Base-by-base conservation (phyloP, 495 filamentous ascomycete species). In the Hypoxylon intermedium region DNA sequence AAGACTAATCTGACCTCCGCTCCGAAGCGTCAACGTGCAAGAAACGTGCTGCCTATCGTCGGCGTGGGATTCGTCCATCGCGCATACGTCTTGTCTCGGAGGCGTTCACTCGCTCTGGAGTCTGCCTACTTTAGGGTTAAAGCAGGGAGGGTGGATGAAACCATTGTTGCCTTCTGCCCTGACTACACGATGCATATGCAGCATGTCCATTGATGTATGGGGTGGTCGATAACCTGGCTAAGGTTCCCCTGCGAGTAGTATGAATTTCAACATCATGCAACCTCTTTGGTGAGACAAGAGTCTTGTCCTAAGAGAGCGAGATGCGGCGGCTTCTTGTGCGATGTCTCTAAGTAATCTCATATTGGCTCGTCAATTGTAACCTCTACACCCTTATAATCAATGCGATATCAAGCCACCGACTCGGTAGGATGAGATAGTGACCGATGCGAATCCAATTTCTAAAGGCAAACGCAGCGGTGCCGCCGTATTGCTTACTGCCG, bases 11-110 rank as follows among this genome's bases (percentile, higher is more conserved):
- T 53, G 34, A 59, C 51, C 16, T 44, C 36, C 37, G 24, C 28
- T 33, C 45, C 50, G 41, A 47, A 45, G 41, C 34, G 38, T 48
- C 62, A 65, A 65, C 62, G 62, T 65, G 62, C 62, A 57, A 60
- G 62, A 65, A 65, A 65, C 62, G 62, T 65, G 62, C 51, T 60
- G 12, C 40, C 62, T 65, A 65, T 65, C 56, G 56, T 43, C 56
- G 45, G 47, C 51, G 56, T 57, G 51, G 62, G 62, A 65, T 65
- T 65, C 56, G 62, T 65, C 62, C 46, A 60, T 65, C 62, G 51
- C 38, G 11, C 34, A 20, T 55, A 19, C 18, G 18, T 33, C 31
- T 51, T 60, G 62, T 56, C 51, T 65, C 62, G 55, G 56, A 65
- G 62, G 16, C 33, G 26, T 60, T 60, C 42, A 42, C 56, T 41